Base-by-base conservation (phyloP, 2,329 filamentous ascomycete species). In the Pseudocercospora musae region DNA sequence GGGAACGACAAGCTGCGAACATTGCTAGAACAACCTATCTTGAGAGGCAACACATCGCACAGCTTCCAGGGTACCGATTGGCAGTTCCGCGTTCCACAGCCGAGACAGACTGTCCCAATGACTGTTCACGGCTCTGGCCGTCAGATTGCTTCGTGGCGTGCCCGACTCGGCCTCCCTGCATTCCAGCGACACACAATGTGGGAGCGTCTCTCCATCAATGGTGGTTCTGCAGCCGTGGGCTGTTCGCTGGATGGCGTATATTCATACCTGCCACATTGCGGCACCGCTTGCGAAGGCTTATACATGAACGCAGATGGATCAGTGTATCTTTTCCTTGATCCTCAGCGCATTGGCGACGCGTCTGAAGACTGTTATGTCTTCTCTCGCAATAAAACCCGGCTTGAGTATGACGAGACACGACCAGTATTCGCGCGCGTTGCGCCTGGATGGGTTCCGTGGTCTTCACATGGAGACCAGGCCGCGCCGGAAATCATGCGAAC, bases 251-350 rank as follows among this genome's bases (percentile, higher is more conserved):
- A 70, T 2, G 87, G 87, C 1, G 70, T 70, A 0, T 89, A 87
- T 66, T 66, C 76, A 6, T 74, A 81, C 9, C 74, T 85, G 0
- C 80, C 79, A 10, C 73, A 82, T 5, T 89, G 87, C 67, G 86
- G 85, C 4, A 87, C 83, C 3, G 81, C 86, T 0, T 79, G 75
- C 21, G 77, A 79, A 15, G 81, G 81, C 58, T 71, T 89, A 21
- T 87, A 88, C 71, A 81, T 79, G 67, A 80, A 75, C 8, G 55
- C 58, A 7, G 62, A 62, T 3, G 58, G 67, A 55, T 69, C 76
- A 0, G 58, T 87, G 0, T 89, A 81, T 66, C 72, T 89, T 2
- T 88, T 87, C 68, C 74, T 86, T 2, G 84, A 89, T 58, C 82
- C 85, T 0, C 75, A 78, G 4, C 79, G 79, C 15, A 77, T 82